Evolutionary conservation across 345 rosid species (phyloP).

Genomic region (Odontarrhena argentea): DNA sequence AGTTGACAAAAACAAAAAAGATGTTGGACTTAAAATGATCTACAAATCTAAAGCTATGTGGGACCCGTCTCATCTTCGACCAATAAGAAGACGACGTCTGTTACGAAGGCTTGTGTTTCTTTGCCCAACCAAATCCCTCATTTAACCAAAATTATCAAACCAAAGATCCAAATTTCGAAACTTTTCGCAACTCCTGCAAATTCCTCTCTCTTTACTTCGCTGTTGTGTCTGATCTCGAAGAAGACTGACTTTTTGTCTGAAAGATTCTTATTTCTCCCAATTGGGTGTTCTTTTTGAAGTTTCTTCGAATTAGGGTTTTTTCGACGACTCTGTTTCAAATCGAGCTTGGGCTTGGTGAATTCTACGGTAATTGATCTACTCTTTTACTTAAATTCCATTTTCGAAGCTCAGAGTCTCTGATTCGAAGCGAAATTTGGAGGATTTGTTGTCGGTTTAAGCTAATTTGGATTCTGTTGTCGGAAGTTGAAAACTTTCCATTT

Average conservation of each 20-base stretch:
- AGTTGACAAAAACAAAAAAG: conserved; percentile 17
- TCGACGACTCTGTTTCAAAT: conserved; percentile 32
- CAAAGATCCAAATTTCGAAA: conserved; percentile 35
- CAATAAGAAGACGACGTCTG: conserved; percentile 26
- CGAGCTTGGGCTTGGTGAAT: conserved; percentile 39
- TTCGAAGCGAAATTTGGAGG: conserved; percentile 7
- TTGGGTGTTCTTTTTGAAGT: conserved; percentile 9
- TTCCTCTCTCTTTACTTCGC: conserved; percentile 27
- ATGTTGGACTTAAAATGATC: conserved; percentile 22
- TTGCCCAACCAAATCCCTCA: conserved; percentile 40
- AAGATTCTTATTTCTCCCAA: conserved; percentile 17
- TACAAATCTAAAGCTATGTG: conserved; percentile 22
- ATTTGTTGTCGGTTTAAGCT: conserved; percentile 25
- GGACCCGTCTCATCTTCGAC: conserved; percentile 33
- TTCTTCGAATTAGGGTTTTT: conserved; percentile 39
- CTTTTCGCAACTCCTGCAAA: conserved; percentile 14
- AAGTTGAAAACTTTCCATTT: conserved; percentile 22
- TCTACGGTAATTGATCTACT: conserved; percentile 33
- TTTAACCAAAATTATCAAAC: conserved; percentile 24
- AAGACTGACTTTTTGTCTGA: conserved; percentile 5
- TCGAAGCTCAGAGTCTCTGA: conserved; percentile 13
- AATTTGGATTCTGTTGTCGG: conserved; percentile 26
- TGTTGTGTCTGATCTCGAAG: conserved; percentile 37
- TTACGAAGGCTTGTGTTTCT: conserved; percentile 20
- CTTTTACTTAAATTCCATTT: conserved; percentile 21